A percentile compares a stretch with the other conserved stretches of the same genome.
Conservation (phyloP, 257 asterid genomes). For the Solanum raphanifolium region DNA sequence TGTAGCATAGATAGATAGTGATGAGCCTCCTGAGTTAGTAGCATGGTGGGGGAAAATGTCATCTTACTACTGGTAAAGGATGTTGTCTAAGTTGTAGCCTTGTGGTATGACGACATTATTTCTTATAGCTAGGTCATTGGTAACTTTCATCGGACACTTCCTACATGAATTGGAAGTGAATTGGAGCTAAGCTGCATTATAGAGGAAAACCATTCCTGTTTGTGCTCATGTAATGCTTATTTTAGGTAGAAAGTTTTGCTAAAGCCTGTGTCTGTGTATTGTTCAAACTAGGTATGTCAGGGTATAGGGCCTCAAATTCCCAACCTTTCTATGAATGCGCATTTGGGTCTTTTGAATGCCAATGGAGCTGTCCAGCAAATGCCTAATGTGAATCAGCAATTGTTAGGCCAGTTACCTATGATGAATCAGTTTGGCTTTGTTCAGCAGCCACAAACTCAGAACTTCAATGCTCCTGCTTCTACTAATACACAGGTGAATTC, state of each 20-base stretch:
- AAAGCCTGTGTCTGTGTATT: neutral
- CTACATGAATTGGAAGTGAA: neutral
- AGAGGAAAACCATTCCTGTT: neutral
- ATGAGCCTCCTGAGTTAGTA: neutral
- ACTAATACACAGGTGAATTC: constrained; percentile 29
- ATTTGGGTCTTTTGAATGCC: constrained; percentile 21
- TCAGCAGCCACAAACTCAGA: constrained; percentile 1
- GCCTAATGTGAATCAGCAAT: constrained; percentile 20
- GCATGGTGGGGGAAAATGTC: neutral
- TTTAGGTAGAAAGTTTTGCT: constrained; percentile 4
- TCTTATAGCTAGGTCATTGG: neutral
- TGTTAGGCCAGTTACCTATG: constrained; percentile 8
- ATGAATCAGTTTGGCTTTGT: neutral
- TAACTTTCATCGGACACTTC: neutral
- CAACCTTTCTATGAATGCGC: constrained; percentile 27
- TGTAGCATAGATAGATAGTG: constrained; percentile 8
- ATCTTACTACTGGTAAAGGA: neutral
- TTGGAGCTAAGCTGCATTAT: neutral
- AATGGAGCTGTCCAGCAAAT: constrained; percentile 31
- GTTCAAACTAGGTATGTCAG: neutral
- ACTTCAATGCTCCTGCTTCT: constrained; percentile 21
- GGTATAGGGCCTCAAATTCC: constrained; percentile 23
- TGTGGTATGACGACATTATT: neutral
- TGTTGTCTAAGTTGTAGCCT: neutral
- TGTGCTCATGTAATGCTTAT: neutral